Base-by-base conservation (phyloP, 306 rosid species). In the Acacia crassicarpa region DNA sequence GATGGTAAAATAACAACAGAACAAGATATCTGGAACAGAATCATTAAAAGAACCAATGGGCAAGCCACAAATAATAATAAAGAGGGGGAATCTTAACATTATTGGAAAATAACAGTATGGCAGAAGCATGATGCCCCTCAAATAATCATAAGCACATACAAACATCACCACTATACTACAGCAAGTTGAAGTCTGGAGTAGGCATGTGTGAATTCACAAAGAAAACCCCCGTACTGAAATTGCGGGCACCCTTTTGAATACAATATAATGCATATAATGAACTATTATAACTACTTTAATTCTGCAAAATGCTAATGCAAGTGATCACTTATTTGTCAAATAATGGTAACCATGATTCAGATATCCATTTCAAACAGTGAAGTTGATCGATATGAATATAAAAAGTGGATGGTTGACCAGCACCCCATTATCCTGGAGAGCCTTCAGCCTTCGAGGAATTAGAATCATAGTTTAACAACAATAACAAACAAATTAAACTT, bases 391-490 rank as follows among this genome's bases (percentile, higher is more conserved):
- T 53, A 53, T 53, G 25, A 7, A 53, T 17, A 19, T 53, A 4
- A 20, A 20, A 6, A 16, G 23, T 53, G 9, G 61, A 20, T 53
- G 61, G 23, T 53, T 53, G 61, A 20, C 61, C 61, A 20, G 10
- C 25, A 20, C 23, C 59, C 22, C 59, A 23, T 53, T 53, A 23
- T 20, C 3, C 61, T 53, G 12, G 61, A 53, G 61, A 25, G 25
- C 20, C n/a, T 53, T 11, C 9, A 1, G 23, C 22, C 10, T 19
- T 19, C 2, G 23, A 53, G 61, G 65, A 9, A 22, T 67, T 63
- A 70, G 67, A 79, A 53, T 40, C 75, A 61, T 40, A 67, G 59
- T 43, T 74, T 48, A 72, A 67, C 85, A 59, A 80, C 65, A 80
- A 76, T 67, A 45, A 30, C 23, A 56, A 63, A 78, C 40, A 63